These are phyloP conservation scores for Theobroma cacao DNA, from an alignment of 345 rosid species.

Conservation along the genomic window DNA sequence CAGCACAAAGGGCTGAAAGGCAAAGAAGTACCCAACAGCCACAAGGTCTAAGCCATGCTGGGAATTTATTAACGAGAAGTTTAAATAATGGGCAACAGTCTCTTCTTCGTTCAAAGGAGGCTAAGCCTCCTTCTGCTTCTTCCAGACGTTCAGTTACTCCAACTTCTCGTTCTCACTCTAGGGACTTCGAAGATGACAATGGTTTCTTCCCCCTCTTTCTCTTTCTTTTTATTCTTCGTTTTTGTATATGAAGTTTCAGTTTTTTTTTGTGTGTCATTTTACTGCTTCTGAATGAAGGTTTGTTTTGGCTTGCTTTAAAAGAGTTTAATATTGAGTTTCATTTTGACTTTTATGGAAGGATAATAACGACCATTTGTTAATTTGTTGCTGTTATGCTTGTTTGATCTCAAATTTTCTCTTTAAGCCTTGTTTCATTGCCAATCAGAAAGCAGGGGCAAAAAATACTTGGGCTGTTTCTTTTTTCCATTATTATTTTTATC, in stretches of 20 bases:
- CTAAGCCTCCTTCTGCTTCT: slow-evolving; percentile 34
- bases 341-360: neutral
- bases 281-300: slow-evolving; percentile 2
- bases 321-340: slow-evolving; percentile 5
- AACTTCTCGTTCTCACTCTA: slow-evolving; percentile 50
- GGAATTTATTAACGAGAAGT: slow-evolving; percentile 34
- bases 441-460: neutral
- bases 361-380: neutral
- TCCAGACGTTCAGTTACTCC: slow-evolving; percentile 72
- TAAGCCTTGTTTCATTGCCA: neutral
- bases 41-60: slow-evolving; percentile 20
- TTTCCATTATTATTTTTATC: too few relatives aligned
- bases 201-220: slow-evolving; percentile 31
- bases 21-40: slow-evolving; percentile 30
- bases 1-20: slow-evolving; percentile 35
- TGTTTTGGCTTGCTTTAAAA: neutral
- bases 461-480: neutral
- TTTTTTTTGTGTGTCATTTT: slow-evolving; percentile 8
- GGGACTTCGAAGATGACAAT: slow-evolving; percentile 41
- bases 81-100: slow-evolving; percentile 36
- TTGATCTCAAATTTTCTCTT: neutral
- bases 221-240: neutral
- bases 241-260: neutral
- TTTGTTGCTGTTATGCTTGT: neutral
- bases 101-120: slow-evolving; percentile 39